Conservation (phyloP, 441 rosid species). For the Erysimum cheiri region DNA sequence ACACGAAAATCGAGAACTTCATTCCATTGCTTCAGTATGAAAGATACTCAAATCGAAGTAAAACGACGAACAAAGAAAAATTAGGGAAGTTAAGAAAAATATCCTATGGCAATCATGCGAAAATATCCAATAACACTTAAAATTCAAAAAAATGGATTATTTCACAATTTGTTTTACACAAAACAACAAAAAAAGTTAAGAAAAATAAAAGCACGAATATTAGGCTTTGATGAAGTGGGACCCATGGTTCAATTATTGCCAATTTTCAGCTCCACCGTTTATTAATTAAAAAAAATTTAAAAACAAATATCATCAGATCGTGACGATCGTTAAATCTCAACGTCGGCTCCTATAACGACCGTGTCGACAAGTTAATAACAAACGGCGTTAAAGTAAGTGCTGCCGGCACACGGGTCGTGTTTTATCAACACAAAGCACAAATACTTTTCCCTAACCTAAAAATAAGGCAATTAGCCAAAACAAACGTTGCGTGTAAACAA, state of each 20-base stretch:
- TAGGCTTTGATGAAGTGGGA: not conserved
- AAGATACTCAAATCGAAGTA: no score
- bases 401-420: conserved; percentile 35
- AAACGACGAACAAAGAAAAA: no score
- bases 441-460: conserved; percentile 36
- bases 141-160: not conserved
- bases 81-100: no score
- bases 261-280: conserved; percentile 11
- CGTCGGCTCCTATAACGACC: conserved; percentile 18
- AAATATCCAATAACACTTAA: not conserved
- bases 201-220: not conserved
- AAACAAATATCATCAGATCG: not conserved
- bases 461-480: not conserved
- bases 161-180: not conserved
- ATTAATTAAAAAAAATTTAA: conserved; percentile 1
- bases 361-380: conserved; percentile 16
- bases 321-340: conserved; percentile 22
- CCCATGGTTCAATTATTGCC: conserved; percentile 24
- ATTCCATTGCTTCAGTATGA: no score
- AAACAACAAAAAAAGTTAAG: not conserved
- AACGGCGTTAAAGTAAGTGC: conserved; percentile 32
- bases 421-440: conserved; percentile 32
- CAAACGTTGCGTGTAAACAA: conserved; percentile 33
- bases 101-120: not conserved
- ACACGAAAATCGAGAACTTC: no score